phyloP scores from a whole-genome alignment of 768 basidiomycete genomes.

The Boletellus ananiceps region DNA sequence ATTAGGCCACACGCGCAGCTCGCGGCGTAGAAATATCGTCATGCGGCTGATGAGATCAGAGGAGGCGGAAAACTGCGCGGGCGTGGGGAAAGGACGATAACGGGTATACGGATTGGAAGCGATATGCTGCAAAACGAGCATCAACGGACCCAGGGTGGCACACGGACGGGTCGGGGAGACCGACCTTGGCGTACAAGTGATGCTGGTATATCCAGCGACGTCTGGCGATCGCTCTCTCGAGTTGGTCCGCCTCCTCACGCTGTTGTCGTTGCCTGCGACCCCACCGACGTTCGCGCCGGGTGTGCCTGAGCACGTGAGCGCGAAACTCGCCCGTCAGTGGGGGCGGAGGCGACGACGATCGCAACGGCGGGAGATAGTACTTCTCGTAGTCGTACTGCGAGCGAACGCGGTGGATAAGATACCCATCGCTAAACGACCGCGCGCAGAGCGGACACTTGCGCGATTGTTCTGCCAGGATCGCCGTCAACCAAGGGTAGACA shows the following conservation, averaged over 20 bases:
- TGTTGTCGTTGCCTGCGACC: slow-evolving; percentile 49
- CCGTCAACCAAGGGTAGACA: too few species aligned
- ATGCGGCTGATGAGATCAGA: slow-evolving; percentile 71
- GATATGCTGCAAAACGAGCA: slow-evolving; percentile 60
- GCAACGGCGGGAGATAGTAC: slow-evolving; percentile 66
- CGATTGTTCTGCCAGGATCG: slow-evolving; percentile 54
- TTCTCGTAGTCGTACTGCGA: slow-evolving; percentile 80
- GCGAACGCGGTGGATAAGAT: slow-evolving; percentile 76
- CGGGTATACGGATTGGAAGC: slow-evolving; percentile 84
- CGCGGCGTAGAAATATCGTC: slow-evolving; percentile 76
- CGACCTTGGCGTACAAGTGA: slow-evolving; percentile 79
- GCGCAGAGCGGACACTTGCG: slow-evolving; percentile 75
- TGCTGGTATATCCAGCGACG: slow-evolving; percentile 80
- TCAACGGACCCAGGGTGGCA: neutral
- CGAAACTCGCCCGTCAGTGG: slow-evolving; percentile 29
- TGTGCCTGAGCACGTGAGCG: slow-evolving; percentile 27
- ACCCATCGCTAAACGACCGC: slow-evolving; percentile 54
- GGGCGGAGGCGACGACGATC: slow-evolving; percentile 46
- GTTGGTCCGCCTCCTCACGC: slow-evolving; percentile 57
- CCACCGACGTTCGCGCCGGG: slow-evolving; percentile 47
- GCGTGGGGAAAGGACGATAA: slow-evolving; percentile 87
- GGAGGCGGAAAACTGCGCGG: slow-evolving; percentile 76
- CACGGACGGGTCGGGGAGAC: slow-evolving; percentile 10
- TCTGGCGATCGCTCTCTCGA: slow-evolving; percentile 69
- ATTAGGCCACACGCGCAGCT: slow-evolving; percentile 82